These are phyloP conservation scores for Sistotremastrum suecicum DNA, from an alignment of 768 basidiomycete genomes.

Conservation along the genomic window DNA sequence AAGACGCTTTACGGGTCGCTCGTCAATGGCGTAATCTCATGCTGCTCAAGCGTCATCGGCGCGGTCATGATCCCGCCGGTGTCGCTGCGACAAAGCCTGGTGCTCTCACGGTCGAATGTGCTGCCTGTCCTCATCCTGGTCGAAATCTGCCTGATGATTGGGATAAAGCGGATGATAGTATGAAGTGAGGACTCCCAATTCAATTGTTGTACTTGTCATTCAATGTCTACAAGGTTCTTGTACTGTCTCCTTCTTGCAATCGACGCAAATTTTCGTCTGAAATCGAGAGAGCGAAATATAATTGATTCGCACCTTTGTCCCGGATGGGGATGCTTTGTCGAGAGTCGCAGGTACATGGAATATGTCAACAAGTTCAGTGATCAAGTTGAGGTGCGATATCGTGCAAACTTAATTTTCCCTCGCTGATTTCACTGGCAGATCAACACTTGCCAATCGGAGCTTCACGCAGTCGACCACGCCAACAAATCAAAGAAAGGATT, in stretches of 20 bases:
- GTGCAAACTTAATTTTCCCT: not conserved
- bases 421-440: too few relatives aligned
- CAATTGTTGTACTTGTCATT: not conserved
- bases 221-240: constrained; percentile 10
- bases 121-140: constrained; percentile 2
- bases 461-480: constrained; percentile 4
- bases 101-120: constrained; percentile 5
- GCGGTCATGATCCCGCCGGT: not conserved
- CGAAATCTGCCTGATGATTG: constrained; percentile 2
- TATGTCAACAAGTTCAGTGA: not conserved
- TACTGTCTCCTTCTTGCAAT: constrained; percentile 16
- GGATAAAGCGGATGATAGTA: not conserved
- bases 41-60: not conserved
- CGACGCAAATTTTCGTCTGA: constrained; percentile 21
- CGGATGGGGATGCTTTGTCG: constrained; percentile 10
- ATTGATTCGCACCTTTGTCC: not conserved
- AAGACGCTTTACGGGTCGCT: not conserved
- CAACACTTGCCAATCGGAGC: constrained; percentile 4
- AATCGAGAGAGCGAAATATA: constrained; percentile 11
- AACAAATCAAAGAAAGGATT: constrained; percentile 8
- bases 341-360: not conserved
- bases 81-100: too few relatives aligned
- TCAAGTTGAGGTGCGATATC: constrained; percentile 3
- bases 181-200: not conserved
- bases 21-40: constrained; percentile 1